phyloP scores from a whole-genome alignment of 2,329 filamentous ascomycete genomes.

The Corniculantispora saksenae region DNA sequence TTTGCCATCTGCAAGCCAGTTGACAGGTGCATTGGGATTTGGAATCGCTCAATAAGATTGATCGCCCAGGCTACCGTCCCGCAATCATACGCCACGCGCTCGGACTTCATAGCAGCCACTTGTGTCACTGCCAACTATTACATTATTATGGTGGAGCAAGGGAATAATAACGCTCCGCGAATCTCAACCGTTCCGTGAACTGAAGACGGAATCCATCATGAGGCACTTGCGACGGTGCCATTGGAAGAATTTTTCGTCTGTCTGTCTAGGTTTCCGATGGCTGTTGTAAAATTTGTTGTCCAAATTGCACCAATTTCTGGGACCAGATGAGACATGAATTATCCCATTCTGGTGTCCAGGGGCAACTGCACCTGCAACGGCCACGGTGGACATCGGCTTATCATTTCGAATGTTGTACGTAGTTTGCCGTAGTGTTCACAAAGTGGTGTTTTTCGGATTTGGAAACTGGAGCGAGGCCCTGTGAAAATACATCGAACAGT shows the following conservation, averaged over 20 bases:
- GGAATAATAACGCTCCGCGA: background rate
- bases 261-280: too few species aligned
- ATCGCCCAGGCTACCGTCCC: conserved; percentile 11
- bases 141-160: background rate
- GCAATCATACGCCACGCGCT: conserved; percentile 10
- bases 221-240: background rate
- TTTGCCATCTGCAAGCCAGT: background rate
- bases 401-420: background rate
- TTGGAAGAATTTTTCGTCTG: background rate
- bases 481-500: background rate
- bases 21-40: conserved; percentile 4
- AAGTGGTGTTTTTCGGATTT: conserved; percentile 3
- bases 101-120: conserved; percentile 11
- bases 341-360: background rate
- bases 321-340: background rate
- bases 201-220: background rate
- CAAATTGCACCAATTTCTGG: background rate
- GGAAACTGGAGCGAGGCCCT: conserved; percentile 11
- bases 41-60: conserved; percentile 15
- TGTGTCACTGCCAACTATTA: background rate
- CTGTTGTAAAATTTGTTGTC: too few species aligned
- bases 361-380: background rate
- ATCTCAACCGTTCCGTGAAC: background rate
- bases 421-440: background rate
- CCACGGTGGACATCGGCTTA: background rate